Percentiles rank a stretch among this genome's conserved stretches.
Conservation (phyloP, 1,139 yeast species). For the Sugiyamaella sp. region DNA sequence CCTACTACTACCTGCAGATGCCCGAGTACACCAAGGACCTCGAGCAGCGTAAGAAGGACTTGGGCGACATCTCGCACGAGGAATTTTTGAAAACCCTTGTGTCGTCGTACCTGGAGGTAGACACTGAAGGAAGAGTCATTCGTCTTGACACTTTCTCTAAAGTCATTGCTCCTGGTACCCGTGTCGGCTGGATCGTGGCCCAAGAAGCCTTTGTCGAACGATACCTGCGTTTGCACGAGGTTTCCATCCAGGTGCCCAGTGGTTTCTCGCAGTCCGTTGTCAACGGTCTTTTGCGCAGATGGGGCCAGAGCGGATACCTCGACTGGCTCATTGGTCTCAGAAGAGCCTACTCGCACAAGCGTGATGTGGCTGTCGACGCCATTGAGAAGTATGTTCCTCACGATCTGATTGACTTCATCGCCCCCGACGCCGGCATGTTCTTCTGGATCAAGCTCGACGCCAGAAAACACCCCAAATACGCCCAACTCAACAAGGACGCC, state of each 20-base stretch:
- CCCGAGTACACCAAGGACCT: constrained; percentile 52
- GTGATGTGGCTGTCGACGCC: constrained; percentile 77
- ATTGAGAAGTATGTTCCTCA: constrained; percentile 62
- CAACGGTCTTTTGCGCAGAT: constrained; percentile 62
- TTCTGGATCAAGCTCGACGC: constrained; percentile 79
- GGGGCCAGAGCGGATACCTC: constrained; percentile 77
- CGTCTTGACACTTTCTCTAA: constrained; percentile 92
- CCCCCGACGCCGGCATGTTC: constrained; percentile 95
- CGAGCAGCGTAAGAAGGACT: constrained; percentile 39
- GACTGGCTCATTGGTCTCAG: constrained; percentile 90
- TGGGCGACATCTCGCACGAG: constrained; percentile 40
- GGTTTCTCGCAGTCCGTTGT: constrained; percentile 79
- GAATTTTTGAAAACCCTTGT: constrained; percentile 70
- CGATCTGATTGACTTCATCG: constrained; percentile 56
- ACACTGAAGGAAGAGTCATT: constrained; percentile 86
- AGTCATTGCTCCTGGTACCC: constrained; percentile 88
- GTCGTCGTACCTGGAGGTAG: constrained; percentile 76
- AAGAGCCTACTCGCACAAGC: constrained; percentile 75
- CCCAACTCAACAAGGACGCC: constrained; percentile 57
- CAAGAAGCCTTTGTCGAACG: constrained; percentile 69
- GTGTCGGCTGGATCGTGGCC: constrained; percentile 91
- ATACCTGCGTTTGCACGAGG: constrained; percentile 74
- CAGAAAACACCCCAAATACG: constrained; percentile 73
- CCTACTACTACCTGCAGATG: constrained; percentile 93
- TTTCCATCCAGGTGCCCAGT: constrained; percentile 76